Evolutionary conservation across 73 alveolate genomes (phyloP), one percentile per base, ranked within the genome.

Genomic region (Effrenium voratum): DNA sequence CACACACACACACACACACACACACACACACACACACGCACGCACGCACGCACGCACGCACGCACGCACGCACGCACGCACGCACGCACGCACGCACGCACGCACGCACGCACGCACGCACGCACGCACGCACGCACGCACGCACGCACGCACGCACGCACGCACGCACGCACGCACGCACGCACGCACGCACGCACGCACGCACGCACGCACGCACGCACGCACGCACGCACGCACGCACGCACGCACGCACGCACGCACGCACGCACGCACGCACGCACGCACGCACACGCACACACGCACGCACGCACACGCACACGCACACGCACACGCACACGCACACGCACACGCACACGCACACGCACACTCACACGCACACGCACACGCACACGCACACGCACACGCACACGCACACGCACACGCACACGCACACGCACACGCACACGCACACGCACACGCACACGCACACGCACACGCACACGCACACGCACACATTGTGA

Each of bases 391-490:
- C 83, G 83, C 83, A 72, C 83, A 38, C 83, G 83, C 83, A 72
- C 83, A 72, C 46, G 83, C 83, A 72, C 83, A 72, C 83, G 83
- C 83, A 72, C 83, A 36, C 50, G 45, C 83, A 72, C 83, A 38
- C 83, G 83, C 83, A 72, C 83, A 60, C 83, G 83, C 83, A 72
- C 83, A 38, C 83, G 83, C 83, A 72, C 83, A 72, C 83, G 83
- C 83, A 72, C 83, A 72, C 83, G 83, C 83, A 72, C 83, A 36
- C 50, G 45, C 83, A 72, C 83, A 38, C 83, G 83, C 83, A 72
- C 83, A 72, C 83, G 49, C 83, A 72, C 83, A 72, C 83, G 49
- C 83, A 72, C 83, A 72, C 83, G 49, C 83, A 72, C 83, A 72
- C 83, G 49, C 83, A 72, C 83, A 72, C 83, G 49, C 83, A 72